Base-by-base conservation (phyloP, 1,284 basidiomycete species). In the Moniliella sp. region DNA sequence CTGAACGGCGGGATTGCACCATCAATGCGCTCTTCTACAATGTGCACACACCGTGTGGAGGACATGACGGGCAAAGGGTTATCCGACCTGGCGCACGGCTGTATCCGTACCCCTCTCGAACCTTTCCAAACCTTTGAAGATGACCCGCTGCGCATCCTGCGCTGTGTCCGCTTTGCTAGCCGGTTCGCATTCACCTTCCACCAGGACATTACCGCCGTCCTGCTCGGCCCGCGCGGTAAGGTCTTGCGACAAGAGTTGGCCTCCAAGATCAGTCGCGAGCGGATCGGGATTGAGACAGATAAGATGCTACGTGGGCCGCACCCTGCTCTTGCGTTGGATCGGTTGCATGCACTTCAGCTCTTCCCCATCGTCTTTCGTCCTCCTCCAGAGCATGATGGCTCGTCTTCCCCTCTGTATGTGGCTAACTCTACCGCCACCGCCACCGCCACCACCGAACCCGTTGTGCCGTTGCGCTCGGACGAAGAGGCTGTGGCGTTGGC, bases 21-120 rank as follows among this genome's bases (percentile, higher is more conserved):
- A 88, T 97, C 61, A 99, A 99, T 55, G 69, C 91, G 0, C 64
- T 99, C 9, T 94, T 97, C 63, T 97, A 86, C 65, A 97, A 99
- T 44, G 72, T 97, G 0, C 84, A 94, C 50, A 75, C 68, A 74
- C n/a, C 48, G 65, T 5, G 75, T 99, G 1, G 91, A 99, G 59
- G 91, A 99, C 61, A 71, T 71, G 49, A 93, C 84, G 1, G 72
- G 69, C 40, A 75, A 73, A 67, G 91, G 91, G 5, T 63, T 94
- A 16, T 62, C 71, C 9, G 91, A 99, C 62, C 65, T 99, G 1
- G 66, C 67, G n/a, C 63, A 67, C 16, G 78, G 79, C 1, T 66
- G 82, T 21, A 76, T 94, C 27, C 70, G 91, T 10, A 97, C 91
- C 1, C 91, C 91, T 0, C 63, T 97, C 11, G 67, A 79, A 2